Evolutionary conservation across 2,329 filamentous ascomycete species (phyloP).

Genomic region (Microcera coccophila): DNA sequence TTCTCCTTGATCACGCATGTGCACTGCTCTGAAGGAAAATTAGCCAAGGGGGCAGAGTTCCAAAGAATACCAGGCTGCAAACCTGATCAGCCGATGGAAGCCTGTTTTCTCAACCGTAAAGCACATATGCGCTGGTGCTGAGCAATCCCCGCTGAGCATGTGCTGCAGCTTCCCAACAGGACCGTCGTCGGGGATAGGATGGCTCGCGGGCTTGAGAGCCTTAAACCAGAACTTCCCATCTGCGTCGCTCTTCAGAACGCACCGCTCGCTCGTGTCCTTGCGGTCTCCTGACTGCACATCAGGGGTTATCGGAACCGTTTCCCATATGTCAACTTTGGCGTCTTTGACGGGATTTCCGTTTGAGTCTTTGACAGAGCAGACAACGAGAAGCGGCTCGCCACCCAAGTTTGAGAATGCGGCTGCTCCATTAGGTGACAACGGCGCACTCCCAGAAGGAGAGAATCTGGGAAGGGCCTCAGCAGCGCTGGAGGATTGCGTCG

Average conservation of each 20-base stretch:
- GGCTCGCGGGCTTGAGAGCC: constrained; percentile 78
- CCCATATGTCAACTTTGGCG: constrained; percentile 74
- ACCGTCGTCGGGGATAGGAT: constrained; percentile 79
- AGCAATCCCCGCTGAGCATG: constrained; percentile 65
- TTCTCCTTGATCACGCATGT: constrained; percentile 76
- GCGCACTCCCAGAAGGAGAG: constrained; percentile 72
- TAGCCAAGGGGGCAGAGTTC: neutral
- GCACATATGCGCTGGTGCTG: constrained; percentile 74
- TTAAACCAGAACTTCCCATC: constrained; percentile 65
- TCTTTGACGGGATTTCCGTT: constrained; percentile 54
- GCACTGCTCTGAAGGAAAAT: constrained; percentile 59
- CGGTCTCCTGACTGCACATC: constrained; percentile 67
- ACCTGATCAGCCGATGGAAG: constrained; percentile 12
- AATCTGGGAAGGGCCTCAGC: constrained; percentile 74
- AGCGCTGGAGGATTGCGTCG: constrained; percentile 63
- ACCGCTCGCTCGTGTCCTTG: constrained; percentile 35
- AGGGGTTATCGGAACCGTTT: constrained; percentile 72
- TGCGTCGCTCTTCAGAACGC: constrained; percentile 26
- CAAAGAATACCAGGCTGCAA: neutral
- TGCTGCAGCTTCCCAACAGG: constrained; percentile 71
- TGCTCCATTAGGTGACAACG: constrained; percentile 48
- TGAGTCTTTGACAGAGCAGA: constrained; percentile 64
- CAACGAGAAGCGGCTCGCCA: constrained; percentile 62
- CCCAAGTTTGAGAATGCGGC: constrained; percentile 60
- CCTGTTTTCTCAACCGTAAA: constrained; percentile 70